phyloP scores from a whole-genome alignment of 2,329 filamentous ascomycete species.

The Clarireedia homoeocarpa region DNA sequence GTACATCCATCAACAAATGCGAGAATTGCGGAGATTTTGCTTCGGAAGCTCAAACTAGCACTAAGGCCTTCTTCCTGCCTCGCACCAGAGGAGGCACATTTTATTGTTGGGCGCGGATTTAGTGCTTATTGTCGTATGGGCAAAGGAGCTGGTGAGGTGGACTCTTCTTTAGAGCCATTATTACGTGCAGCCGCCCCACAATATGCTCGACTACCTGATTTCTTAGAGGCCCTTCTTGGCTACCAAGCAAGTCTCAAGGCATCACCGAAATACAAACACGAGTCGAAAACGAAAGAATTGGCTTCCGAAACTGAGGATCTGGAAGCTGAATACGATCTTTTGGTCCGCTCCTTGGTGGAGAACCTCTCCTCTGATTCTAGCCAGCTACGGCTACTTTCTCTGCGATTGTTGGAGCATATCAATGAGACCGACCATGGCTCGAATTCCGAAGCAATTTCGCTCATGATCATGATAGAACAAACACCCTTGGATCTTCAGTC shows the following conservation, averaged over 20 bases:
- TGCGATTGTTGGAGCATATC: slow-evolving; percentile 63
- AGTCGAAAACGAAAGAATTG: slow-evolving; percentile 7
- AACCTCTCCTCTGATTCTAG: slow-evolving; percentile 73
- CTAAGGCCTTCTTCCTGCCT: slow-evolving; percentile 52
- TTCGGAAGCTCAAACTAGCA: slow-evolving; percentile 58
- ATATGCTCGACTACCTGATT: slow-evolving; percentile 59
- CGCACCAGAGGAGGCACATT: slow-evolving; percentile 56
- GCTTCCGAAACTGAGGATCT: slow-evolving; percentile 18
- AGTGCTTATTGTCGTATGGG: slow-evolving; percentile 63
- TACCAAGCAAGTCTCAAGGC: slow-evolving; percentile 38
- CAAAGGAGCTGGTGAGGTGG: slow-evolving; percentile 47
- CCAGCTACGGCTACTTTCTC: slow-evolving; percentile 61
- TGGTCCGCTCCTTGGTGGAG: slow-evolving; percentile 57
- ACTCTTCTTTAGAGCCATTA: slow-evolving; percentile 54
- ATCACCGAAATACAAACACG: slow-evolving; percentile 5
- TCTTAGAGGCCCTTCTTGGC: slow-evolving; percentile 52
- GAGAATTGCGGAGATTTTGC: slow-evolving; percentile 56
- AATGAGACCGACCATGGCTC: slow-evolving; percentile 41
- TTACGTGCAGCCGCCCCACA: slow-evolving; percentile 58
- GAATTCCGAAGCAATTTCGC: slow-evolving; percentile 43
- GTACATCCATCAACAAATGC: slow-evolving; percentile 60
- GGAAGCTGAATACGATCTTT: slow-evolving; percentile 49
- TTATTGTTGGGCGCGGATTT: slow-evolving; percentile 70
- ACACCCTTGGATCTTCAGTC: slow-evolving; percentile 71
- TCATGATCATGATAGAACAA: slow-evolving; percentile 74